phyloP scores from a whole-genome alignment of 768 basidiomycete species.

The Austroboletus eburneus region DNA sequence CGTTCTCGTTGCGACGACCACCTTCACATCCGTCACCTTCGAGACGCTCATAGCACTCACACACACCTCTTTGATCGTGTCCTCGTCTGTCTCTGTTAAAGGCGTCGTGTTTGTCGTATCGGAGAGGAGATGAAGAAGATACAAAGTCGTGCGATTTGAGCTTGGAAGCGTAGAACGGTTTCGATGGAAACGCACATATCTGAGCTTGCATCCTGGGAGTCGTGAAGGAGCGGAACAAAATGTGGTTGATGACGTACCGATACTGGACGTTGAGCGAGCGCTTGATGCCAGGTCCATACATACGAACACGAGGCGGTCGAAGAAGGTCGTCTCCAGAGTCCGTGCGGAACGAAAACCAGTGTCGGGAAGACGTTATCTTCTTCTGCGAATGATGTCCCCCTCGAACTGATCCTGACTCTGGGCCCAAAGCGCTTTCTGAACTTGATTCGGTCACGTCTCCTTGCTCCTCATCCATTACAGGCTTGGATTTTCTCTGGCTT shows the following conservation, averaged over 20 bases:
- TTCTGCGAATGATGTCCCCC: constrained; percentile 21
- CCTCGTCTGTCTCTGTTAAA: constrained; percentile 41
- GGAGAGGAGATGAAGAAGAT: constrained; percentile 60
- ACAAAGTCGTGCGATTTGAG: constrained; percentile 72
- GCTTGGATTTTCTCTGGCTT: constrained; percentile 11
- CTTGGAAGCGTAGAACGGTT: constrained; percentile 69
- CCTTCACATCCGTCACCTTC: constrained; percentile 82
- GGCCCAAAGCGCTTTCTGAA: constrained; percentile 10
- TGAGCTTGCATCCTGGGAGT: constrained; percentile 72
- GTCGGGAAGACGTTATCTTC: constrained; percentile 18
- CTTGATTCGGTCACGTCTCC: constrained; percentile 3
- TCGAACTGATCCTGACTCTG: constrained; percentile 17
- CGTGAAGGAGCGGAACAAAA: neutral
- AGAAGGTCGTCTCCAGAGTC: constrained; percentile 84
- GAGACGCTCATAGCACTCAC: constrained; percentile 85
- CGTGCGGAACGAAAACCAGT: constrained; percentile 51
- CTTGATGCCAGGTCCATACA: constrained; percentile 83
- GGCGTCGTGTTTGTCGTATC: constrained; percentile 57
- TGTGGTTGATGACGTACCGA: constrained; percentile 42
- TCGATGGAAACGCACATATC: constrained; percentile 85
- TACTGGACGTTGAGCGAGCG: constrained; percentile 90
- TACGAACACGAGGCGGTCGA: constrained; percentile 85
- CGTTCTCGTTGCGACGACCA: constrained; percentile 92
- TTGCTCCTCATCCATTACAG: neutral
- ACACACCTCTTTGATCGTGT: constrained; percentile 74